Conservation (phyloP, 306 rosid genomes). For the Castanopsis chinensis region DNA sequence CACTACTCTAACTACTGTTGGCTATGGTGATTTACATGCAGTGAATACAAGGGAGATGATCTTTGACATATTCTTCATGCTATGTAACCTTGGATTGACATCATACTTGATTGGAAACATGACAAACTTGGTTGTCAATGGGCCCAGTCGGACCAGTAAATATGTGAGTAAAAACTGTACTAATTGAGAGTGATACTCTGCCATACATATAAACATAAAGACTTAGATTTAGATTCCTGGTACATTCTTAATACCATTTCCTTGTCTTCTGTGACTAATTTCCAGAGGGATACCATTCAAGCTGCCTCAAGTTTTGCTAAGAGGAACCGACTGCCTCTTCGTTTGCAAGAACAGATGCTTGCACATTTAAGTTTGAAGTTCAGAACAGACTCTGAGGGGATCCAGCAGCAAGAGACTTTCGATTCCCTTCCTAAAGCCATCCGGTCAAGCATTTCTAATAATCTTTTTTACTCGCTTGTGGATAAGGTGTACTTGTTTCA, state of each 20-base stretch:
- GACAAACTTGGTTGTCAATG: constrained; percentile 96
- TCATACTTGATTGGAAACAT: constrained; percentile 95
- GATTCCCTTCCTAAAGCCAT: constrained; percentile 96
- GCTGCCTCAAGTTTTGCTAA: constrained; percentile 94
- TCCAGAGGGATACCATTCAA: constrained; percentile 87
- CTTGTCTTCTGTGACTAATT: constrained; percentile 1
- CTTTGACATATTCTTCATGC: constrained; percentile 86
- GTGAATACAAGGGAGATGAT: constrained; percentile 85
- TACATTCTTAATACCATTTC: neutral
- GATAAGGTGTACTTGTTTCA: constrained; percentile 79
- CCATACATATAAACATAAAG: neutral
- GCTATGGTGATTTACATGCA: constrained; percentile 92
- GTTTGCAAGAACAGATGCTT: constrained; percentile 93
- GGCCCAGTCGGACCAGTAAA: constrained; percentile 79
- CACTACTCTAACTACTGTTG: constrained; percentile 88
- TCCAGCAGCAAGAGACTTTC: constrained; percentile 91
- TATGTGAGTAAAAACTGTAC: constrained; percentile 56
- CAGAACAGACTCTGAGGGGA: constrained; percentile 89
- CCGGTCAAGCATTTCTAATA: constrained; percentile 83
- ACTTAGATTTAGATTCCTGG: neutral
- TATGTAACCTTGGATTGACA: constrained; percentile 84
- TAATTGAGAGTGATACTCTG: neutral
- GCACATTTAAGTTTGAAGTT: constrained; percentile 89
- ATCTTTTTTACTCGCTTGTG: constrained; percentile 74
- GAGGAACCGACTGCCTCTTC: constrained; percentile 75